Conservation (phyloP, 1,139 yeast genomes). For the Kodamaea arcana region DNA sequence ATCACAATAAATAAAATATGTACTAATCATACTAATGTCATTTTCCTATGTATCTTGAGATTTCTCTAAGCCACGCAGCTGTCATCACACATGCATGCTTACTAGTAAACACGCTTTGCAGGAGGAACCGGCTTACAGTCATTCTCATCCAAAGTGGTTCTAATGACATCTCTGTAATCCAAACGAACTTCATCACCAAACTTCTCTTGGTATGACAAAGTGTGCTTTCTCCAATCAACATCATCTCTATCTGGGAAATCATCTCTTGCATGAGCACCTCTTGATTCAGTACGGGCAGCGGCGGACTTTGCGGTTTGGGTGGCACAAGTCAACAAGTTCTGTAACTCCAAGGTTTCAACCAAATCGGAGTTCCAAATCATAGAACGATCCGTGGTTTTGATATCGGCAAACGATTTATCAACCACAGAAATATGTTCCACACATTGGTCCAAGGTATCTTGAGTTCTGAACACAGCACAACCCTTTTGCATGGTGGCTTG, state of each 20-base stretch:
- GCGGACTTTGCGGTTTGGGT: slow-evolving; percentile 94
- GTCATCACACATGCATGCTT: no score
- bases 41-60: no score
- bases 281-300: slow-evolving; percentile 92
- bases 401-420: slow-evolving; percentile 62
- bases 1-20: no score
- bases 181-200: slow-evolving; percentile 70
- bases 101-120: slow-evolving; percentile 85
- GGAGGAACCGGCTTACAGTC: slow-evolving; percentile 98
- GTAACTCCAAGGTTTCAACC: slow-evolving; percentile 93
- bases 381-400: slow-evolving; percentile 90
- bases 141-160: slow-evolving; percentile 77
- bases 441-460: slow-evolving; percentile 89
- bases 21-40: no score
- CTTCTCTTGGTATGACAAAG: slow-evolving; percentile 82
- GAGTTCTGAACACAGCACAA: slow-evolving; percentile 95
- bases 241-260: slow-evolving; percentile 96
- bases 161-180: slow-evolving; percentile 83
- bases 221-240: slow-evolving; percentile 96
- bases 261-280: slow-evolving; percentile 99
- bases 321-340: slow-evolving; percentile 96
- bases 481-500: slow-evolving; percentile 96
- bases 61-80: no score
- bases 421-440: slow-evolving; percentile 72
- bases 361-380: slow-evolving; percentile 99